These are phyloP conservation scores for Fusarium secorum DNA, from an alignment of 2,329 filamentous ascomycete genomes.

Conservation along the genomic window DNA sequence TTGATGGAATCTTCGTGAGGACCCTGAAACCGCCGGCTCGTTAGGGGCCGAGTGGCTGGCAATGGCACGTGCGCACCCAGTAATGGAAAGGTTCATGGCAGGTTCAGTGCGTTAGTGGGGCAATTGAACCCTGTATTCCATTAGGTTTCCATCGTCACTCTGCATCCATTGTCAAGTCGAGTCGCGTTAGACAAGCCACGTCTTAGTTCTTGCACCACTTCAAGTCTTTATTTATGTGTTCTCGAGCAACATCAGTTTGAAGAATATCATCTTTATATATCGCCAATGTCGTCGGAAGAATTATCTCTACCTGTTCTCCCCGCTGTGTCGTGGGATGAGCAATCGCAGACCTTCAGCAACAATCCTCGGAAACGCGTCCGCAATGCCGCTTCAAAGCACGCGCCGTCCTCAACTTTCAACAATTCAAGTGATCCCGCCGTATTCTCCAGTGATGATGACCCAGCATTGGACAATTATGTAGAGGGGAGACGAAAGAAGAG, in stretches of 20 bases:
- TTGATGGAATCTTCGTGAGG: neutral
- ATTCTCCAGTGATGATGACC: conserved; percentile 78
- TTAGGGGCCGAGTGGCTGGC: conserved; percentile 19
- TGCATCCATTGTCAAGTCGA: conserved; percentile 12
- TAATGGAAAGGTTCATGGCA: conserved; percentile 22
- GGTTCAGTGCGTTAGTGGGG: conserved; percentile 33
- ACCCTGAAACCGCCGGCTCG: conserved; percentile 27
- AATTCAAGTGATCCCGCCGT: conserved; percentile 75
- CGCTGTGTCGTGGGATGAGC: conserved; percentile 50
- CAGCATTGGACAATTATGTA: conserved; percentile 70
- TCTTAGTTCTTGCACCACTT: conserved; percentile 8
- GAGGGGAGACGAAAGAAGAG: conserved; percentile 66
- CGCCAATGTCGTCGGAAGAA: conserved; percentile 51
- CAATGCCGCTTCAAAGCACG: conserved; percentile 40
- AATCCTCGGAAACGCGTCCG: conserved; percentile 52
- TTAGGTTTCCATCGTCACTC: conserved; percentile 30
- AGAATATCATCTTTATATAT: neutral
- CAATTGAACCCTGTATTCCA: conserved; percentile 32
- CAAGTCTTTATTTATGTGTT: conserved; percentile 1
- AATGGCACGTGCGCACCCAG: conserved; percentile 37
- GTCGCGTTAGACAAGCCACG: conserved; percentile 22
- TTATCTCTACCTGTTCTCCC: conserved; percentile 52
- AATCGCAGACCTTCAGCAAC: conserved; percentile 51
- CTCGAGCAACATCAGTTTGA: conserved; percentile 7
- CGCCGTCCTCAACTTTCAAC: conserved; percentile 54